Percentiles rank a stretch among this genome's conserved stretches.
phyloP scores from a whole-genome alignment of 1,284 basidiomycete genomes.

The Boletus calvinii region DNA sequence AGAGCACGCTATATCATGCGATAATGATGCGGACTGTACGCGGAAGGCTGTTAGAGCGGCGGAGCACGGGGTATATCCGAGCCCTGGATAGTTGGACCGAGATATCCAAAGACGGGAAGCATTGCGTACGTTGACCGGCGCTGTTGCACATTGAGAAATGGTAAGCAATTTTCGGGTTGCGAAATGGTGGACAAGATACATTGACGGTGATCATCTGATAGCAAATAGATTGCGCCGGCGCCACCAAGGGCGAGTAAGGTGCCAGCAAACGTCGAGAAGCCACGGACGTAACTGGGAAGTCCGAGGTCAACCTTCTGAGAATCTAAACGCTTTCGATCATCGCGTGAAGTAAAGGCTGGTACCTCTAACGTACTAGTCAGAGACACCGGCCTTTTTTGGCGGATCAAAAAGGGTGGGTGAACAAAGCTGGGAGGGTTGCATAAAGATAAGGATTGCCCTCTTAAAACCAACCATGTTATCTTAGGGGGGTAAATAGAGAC shows the following conservation, averaged over 20 bases:
- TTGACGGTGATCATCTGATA: constrained; percentile 26
- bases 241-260: constrained; percentile 31
- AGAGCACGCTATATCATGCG: constrained; percentile 11
- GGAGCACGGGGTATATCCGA: constrained; percentile 24
- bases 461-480: constrained; percentile 16
- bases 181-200: constrained; percentile 12
- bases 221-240: constrained; percentile 22
- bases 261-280: constrained; percentile 28
- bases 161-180: constrained; percentile 14
- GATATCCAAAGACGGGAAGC: constrained; percentile 26
- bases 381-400: constrained; percentile 15
- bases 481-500: constrained; percentile 3
- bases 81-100: constrained; percentile 12
- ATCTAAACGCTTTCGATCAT: constrained; percentile 30
- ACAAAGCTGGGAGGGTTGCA: constrained; percentile 15
- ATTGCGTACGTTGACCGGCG: constrained; percentile 20
- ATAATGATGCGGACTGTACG: constrained; percentile 23
- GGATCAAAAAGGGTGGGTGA: constrained; percentile 20
- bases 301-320: constrained; percentile 34
- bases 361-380: constrained; percentile 21
- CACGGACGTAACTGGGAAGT: constrained; percentile 36
- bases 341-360: constrained; percentile 22
- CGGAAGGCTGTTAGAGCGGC: constrained; percentile 24
- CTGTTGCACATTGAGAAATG: constrained; percentile 23
- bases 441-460: constrained; percentile 24